Percentiles rank a stretch among this genome's conserved stretches.
Conservation (phyloP, 192 early-diverging fungal genomes). For the Backusella mclennaniae region DNA sequence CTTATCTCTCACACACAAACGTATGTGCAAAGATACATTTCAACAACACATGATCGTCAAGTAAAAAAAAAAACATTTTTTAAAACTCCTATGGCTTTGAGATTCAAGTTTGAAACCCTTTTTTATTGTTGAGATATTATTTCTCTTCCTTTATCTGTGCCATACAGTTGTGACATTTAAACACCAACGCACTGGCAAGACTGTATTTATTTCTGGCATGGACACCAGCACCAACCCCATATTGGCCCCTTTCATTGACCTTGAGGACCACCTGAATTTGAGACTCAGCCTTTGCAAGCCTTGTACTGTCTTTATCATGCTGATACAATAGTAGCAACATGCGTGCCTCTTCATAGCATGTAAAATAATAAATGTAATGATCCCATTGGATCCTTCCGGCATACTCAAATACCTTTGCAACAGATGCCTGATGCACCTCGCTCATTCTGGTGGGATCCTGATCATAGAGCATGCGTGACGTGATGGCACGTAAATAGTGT, state of each 20-base stretch:
- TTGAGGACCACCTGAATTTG: constrained; percentile 55
- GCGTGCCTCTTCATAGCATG: constrained; percentile 57
- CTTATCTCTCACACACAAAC: neutral
- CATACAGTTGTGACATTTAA: constrained; percentile 55
- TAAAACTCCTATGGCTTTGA: neutral
- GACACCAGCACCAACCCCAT: constrained; percentile 25
- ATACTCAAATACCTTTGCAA: constrained; percentile 46
- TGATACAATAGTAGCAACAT: constrained; percentile 37
- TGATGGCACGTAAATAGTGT: constrained; percentile 65
- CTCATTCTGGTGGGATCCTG: neutral
- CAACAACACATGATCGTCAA: neutral
- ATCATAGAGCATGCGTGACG: constrained; percentile 53
- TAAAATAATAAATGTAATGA: constrained; percentile 59
- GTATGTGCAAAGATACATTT: too few relatives aligned
- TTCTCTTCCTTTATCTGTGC: constrained; percentile 4
- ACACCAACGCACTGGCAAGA: constrained; percentile 57
- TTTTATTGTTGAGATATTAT: neutral
- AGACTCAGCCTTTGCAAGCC: constrained; percentile 36
- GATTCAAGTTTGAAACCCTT: neutral
- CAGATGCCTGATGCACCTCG: constrained; percentile 19
- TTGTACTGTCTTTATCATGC: constrained; percentile 18
- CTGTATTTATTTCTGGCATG: constrained; percentile 64
- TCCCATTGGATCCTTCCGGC: constrained; percentile 55
- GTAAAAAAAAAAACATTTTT: neutral
- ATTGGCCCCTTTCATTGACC: constrained; percentile 24